Conservation (phyloP, 2,329 filamentous ascomycete genomes). For the Exophiala lecanii-corni region DNA sequence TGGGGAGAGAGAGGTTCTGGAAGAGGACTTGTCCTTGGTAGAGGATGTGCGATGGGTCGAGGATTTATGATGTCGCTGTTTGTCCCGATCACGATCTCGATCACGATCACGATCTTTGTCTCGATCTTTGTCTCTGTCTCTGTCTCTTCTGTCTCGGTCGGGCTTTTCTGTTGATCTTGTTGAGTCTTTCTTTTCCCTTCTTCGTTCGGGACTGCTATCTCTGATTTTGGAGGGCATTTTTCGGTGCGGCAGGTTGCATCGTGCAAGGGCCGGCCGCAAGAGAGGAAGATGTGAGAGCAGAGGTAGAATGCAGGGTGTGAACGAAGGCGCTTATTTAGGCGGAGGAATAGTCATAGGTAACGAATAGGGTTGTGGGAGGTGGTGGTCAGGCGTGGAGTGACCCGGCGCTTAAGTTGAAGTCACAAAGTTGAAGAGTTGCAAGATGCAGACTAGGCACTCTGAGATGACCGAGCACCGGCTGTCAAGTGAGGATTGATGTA, state of each 20-base stretch:
- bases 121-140: constrained; percentile 18
- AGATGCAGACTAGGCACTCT: too few species aligned
- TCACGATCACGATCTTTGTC: constrained; percentile 18
- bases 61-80: constrained; percentile 10
- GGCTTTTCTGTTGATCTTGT: constrained; percentile 11
- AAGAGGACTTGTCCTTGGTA: constrained; percentile 22
- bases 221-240: constrained; percentile 26
- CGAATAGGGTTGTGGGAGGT: neutral
- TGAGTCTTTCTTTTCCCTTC: constrained; percentile 15
- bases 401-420: neutral
- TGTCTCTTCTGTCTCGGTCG: constrained; percentile 17
- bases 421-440: too few species aligned
- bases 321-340: neutral
- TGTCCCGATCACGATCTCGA: constrained; percentile 19
- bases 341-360: neutral
- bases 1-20: constrained; percentile 27
- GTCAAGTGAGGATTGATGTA: too few species aligned
- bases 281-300: too few species aligned
- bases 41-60: constrained; percentile 20
- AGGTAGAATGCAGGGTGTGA: neutral
- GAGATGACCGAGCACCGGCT: too few species aligned
- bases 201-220: constrained; percentile 21
- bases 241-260: constrained; percentile 21
- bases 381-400: neutral
- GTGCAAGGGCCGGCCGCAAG: constrained; percentile 8